Evolutionary conservation across 768 basidiomycete species (phyloP).

Genomic region (Xerocomus potaroensis): DNA sequence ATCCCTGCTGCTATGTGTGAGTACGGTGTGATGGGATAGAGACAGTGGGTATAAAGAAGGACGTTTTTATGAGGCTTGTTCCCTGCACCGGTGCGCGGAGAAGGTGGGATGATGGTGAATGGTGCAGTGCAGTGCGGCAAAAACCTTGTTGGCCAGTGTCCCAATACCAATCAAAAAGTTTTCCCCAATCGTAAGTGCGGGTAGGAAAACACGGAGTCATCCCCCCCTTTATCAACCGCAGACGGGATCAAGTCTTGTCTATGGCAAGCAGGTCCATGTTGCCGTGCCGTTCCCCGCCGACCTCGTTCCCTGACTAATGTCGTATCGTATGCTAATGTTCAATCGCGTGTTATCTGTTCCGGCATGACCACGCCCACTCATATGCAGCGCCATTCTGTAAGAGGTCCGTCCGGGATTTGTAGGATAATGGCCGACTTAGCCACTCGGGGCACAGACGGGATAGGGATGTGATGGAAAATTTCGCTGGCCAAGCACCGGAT

Average conservation of each 20-base stretch:
- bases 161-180: not conserved
- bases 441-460: no score
- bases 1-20: slow-evolving; percentile 1
- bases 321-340: not conserved
- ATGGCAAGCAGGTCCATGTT: not conserved
- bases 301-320: not conserved
- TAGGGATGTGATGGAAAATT: no score
- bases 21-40: slow-evolving; percentile 1
- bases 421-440: no score
- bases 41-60: not conserved
- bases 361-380: not conserved
- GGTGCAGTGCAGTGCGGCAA: slow-evolving; percentile 3
- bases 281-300: slow-evolving; percentile 6
- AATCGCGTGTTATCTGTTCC: not conserved
- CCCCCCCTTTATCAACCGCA: slow-evolving; percentile 2
- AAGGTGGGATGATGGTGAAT: slow-evolving; percentile 10
- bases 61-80: slow-evolving; percentile 2
- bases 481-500: no score
- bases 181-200: slow-evolving; percentile 5
- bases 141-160: not conserved
- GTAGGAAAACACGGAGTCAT: slow-evolving; percentile 1
- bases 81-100: slow-evolving; percentile 13
- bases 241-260: not conserved
- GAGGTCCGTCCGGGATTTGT: no score
- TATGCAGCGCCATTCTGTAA: no score